Evolutionary conservation across 495 filamentous ascomycete genomes (phyloP).

Genomic region (Bryoglossum gracile): DNA sequence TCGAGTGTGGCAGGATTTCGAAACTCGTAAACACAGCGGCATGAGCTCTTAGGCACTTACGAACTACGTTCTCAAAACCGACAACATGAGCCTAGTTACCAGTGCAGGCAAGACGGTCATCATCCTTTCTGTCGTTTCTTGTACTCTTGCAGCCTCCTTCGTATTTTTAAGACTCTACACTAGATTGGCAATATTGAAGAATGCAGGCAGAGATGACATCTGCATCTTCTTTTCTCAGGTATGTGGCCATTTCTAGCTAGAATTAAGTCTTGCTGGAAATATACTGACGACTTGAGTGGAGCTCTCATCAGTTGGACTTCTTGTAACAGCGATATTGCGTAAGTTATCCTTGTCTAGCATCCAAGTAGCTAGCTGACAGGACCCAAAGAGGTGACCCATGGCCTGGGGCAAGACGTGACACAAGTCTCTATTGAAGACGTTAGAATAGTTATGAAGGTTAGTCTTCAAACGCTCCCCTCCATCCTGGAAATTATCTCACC

Average conservation of each 20-base stretch:
- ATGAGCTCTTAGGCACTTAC: too few relatives aligned
- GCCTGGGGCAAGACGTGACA: background rate
- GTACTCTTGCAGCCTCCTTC: background rate
- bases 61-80: too few relatives aligned
- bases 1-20: too few relatives aligned
- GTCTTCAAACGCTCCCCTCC: background rate
- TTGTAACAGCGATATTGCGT: background rate
- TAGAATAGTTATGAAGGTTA: background rate
- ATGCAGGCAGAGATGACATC: slow-evolving; percentile 2
- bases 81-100: too few relatives aligned
- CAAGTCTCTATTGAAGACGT: background rate
- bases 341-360: background rate
- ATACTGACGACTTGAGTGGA: background rate
- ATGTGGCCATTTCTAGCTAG: background rate
- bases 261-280: background rate
- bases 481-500: background rate
- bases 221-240: background rate
- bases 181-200: slow-evolving; percentile 1
- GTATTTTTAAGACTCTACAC: background rate
- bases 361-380: background rate
- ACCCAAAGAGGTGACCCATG: background rate
- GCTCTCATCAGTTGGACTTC: background rate
- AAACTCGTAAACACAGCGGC: too few relatives aligned
- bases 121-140: background rate
- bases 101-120: background rate